phyloP scores from a whole-genome alignment of 2,329 filamentous ascomycete genomes.

The Sordariomycetes sp. region DNA sequence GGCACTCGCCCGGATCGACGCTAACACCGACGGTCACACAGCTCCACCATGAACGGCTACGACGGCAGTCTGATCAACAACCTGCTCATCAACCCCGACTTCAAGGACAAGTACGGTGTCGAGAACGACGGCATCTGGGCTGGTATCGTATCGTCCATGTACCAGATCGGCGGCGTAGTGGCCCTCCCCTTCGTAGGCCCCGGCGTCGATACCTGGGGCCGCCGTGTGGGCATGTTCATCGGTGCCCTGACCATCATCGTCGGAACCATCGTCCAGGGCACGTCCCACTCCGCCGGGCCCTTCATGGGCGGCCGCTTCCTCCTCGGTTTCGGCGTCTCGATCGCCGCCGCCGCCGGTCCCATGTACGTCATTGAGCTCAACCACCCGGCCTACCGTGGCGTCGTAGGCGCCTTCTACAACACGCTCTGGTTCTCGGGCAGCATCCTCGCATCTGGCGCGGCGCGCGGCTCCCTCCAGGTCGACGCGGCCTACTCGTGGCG shows the following conservation, averaged over 20 bases:
- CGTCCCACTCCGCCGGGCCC: conserved; percentile 24
- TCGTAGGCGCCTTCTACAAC: conserved; percentile 43
- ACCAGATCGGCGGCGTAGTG: conserved; percentile 34
- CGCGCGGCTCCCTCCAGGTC: conserved; percentile 26
- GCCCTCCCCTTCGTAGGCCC: conserved; percentile 31
- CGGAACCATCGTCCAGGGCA: conserved; percentile 14
- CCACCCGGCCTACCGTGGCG: conserved; percentile 48
- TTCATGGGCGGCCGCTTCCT: conserved; percentile 44
- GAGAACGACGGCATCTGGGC: conserved; percentile 30
- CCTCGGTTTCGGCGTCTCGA: conserved; percentile 43
- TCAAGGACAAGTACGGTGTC: conserved; percentile 23
- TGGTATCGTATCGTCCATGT: conserved; percentile 36
- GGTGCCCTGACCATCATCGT: conserved; percentile 27
- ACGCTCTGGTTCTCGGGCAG: conserved; percentile 27
- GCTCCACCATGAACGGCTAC: conserved; percentile 36
- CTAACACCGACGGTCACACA: background rate
- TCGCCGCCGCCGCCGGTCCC: conserved; percentile 45
- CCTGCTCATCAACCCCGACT: conserved; percentile 25
- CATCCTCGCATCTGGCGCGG: conserved; percentile 30
- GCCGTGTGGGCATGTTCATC: conserved; percentile 29
- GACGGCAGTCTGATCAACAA: conserved; percentile 37
- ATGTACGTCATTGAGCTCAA: conserved; percentile 51
- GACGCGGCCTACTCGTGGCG: conserved; percentile 23
- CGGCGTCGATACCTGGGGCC: conserved; percentile 30
- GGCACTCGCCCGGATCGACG: conserved; percentile 11